phyloP scores from a whole-genome alignment of 805 yeast genomes.

The Schwanniomyces occidentalis region DNA sequence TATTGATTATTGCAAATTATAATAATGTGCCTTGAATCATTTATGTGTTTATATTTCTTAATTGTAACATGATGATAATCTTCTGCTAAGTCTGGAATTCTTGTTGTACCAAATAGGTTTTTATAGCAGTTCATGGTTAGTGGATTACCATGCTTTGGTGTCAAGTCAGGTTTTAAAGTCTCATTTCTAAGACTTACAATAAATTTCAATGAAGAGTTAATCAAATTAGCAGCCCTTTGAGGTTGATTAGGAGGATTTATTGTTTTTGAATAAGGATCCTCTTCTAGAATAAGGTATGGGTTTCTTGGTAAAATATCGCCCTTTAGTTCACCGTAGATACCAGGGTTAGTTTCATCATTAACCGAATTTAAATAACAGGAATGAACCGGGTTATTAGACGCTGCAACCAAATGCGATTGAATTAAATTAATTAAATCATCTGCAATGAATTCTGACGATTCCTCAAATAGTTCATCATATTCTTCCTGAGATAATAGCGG shows the following conservation, averaged over 20 bases:
- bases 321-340: conserved; percentile 60
- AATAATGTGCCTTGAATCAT: conserved; percentile 50
- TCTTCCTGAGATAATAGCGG: conserved; percentile 61
- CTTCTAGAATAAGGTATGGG: conserved; percentile 72
- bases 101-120: conserved; percentile 68
- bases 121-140: conserved; percentile 68
- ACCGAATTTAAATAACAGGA: conserved; percentile 56
- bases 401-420: conserved; percentile 54
- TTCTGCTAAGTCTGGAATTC: conserved; percentile 37
- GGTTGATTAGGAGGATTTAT: conserved; percentile 64
- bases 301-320: conserved; percentile 75
- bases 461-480: conserved; percentile 42
- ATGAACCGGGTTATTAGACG: conserved; percentile 41
- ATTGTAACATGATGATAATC: conserved; percentile 35
- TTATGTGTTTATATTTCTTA: conserved; percentile 26
- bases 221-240: conserved; percentile 65
- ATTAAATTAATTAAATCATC: conserved; percentile 44
- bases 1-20: conserved; percentile 51
- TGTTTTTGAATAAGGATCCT: conserved; percentile 63
- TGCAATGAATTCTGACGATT: conserved; percentile 46
- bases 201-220: conserved; percentile 67
- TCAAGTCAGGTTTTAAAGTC: conserved; percentile 55
- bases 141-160: conserved; percentile 50
- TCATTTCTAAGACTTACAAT: conserved; percentile 57
- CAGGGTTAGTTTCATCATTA: conserved; percentile 51